Evolutionary conservation across 768 basidiomycete genomes (phyloP), one percentile per base, ranked within the genome.

Genomic region (Suillus tomentosus): DNA sequence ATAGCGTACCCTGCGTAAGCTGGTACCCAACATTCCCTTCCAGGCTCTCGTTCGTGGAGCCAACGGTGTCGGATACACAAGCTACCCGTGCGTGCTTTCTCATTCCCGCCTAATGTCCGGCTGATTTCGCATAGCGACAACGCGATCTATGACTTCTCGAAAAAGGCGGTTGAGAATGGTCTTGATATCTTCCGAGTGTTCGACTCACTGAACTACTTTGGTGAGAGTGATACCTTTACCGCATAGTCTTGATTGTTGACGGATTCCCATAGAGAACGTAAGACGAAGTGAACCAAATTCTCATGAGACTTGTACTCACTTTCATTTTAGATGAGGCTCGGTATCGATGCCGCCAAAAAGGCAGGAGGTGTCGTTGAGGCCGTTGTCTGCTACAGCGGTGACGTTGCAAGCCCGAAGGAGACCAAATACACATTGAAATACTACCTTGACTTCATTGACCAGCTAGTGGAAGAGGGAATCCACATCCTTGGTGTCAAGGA

Each of bases 141-240:
- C 71, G 96, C 94, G 64, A 98, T 99, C 77, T 99, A 99, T 79
- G 97, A 97, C 77, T 99, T 99, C 82, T 97, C 94, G 66, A 96
- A 96, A 83, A 96, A 96, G 77, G 97, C 97, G 27, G 96, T 99
- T n/a, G 95, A 99, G 79, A 97, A 98, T 70, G 97, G 97, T 74
- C 86, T 99, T 57, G 97, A 99, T 79, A 99, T 99, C 76, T 99
- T 99, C 92, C 87, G 97, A 73, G 95, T 99, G 61, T 99, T 99
- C 71, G 97, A 99, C 77, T 98, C 97, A 37, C 81, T 99, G 78
- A 99, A 99, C 82, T 99, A 99, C 78, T 90, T 99, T 67, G 96
- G 96, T 90, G 78, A 61, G 88, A 60, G 87, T 81, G 54, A 11
- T 31, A 42, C 17, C 17, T 7, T 13, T 39, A 40, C 31, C 31